phyloP scores from a whole-genome alignment of 129 eudicot genomes.

The Centella asiatica region DNA sequence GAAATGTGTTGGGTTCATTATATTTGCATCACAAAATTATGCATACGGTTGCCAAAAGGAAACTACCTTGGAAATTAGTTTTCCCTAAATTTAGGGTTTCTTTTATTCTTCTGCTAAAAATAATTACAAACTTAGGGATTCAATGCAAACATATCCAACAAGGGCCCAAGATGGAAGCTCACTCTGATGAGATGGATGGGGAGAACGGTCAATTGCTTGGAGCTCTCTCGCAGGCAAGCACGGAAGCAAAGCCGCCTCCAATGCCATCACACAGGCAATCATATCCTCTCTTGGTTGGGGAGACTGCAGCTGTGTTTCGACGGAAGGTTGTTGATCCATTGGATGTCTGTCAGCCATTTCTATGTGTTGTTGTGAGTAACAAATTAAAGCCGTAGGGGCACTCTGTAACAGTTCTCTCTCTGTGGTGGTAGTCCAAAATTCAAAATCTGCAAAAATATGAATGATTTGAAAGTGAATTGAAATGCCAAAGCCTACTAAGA shows the following conservation, averaged over 20 bases:
- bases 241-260: slow-evolving; percentile 92
- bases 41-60: neutral
- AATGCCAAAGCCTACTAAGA: no score
- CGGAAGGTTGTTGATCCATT: slow-evolving; percentile 36
- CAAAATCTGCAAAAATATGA: no score
- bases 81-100: no score
- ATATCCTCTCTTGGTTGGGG: slow-evolving; percentile 47
- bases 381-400: no score
- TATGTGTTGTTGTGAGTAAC: no score
- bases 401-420: no score
- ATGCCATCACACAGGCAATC: slow-evolving; percentile 71
- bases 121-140: no score
- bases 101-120: no score
- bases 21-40: neutral
- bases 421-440: no score
- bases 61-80: slow-evolving; percentile 1
- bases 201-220: slow-evolving; percentile 94
- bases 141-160: neutral
- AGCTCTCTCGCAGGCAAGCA: slow-evolving; percentile 99
- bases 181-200: slow-evolving; percentile 97
- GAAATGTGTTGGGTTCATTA: neutral
- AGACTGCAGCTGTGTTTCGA: slow-evolving; percentile 22
- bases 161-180: slow-evolving; percentile 2
- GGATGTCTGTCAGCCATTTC: slow-evolving; percentile 58
- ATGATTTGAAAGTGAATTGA: no score